Conservation (phyloP, 2,329 filamentous ascomycete species). For the Cladophialophora chaetospira region DNA sequence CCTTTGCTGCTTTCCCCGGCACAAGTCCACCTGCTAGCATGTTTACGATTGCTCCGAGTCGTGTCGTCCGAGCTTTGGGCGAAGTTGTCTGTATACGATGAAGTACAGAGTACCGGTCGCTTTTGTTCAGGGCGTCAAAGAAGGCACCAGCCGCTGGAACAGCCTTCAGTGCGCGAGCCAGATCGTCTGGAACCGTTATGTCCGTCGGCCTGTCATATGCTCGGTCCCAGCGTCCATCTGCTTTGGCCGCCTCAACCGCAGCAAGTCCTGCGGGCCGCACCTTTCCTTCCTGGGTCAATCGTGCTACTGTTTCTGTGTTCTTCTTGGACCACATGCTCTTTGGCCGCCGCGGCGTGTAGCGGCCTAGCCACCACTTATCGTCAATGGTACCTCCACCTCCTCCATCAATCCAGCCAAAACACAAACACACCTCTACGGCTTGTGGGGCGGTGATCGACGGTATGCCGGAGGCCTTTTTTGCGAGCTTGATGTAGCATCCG, state of each 20-base stretch:
- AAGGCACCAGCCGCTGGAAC: slow-evolving; percentile 41
- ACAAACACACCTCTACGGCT: slow-evolving; percentile 60
- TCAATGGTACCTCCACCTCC: slow-evolving; percentile 54
- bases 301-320: slow-evolving; percentile 57
- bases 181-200: slow-evolving; percentile 53
- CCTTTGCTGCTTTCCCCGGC: background rate
- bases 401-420: slow-evolving; percentile 64
- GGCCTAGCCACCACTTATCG: slow-evolving; percentile 54
- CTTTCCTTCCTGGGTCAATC: slow-evolving; percentile 48
- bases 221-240: slow-evolving; percentile 60
- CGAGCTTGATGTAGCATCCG: slow-evolving; percentile 53
- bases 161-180: slow-evolving; percentile 47
- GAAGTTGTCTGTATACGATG: slow-evolving; percentile 49
- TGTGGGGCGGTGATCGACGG: slow-evolving; percentile 50
- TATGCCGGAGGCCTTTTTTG: slow-evolving; percentile 51
- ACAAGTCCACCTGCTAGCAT: slow-evolving; percentile 39
- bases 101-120: slow-evolving; percentile 52
- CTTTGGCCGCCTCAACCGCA: slow-evolving; percentile 58
- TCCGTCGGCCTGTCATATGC: slow-evolving; percentile 57
- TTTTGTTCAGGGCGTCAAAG: slow-evolving; percentile 50
- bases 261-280: slow-evolving; percentile 54
- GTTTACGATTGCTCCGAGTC: slow-evolving; percentile 48
- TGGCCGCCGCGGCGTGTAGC: slow-evolving; percentile 60
- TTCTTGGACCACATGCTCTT: slow-evolving; percentile 62
- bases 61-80: slow-evolving; percentile 37